Evolutionary conservation across 2,329 filamentous ascomycete species (phyloP).

Genomic region (Trichoderma sp.): DNA sequence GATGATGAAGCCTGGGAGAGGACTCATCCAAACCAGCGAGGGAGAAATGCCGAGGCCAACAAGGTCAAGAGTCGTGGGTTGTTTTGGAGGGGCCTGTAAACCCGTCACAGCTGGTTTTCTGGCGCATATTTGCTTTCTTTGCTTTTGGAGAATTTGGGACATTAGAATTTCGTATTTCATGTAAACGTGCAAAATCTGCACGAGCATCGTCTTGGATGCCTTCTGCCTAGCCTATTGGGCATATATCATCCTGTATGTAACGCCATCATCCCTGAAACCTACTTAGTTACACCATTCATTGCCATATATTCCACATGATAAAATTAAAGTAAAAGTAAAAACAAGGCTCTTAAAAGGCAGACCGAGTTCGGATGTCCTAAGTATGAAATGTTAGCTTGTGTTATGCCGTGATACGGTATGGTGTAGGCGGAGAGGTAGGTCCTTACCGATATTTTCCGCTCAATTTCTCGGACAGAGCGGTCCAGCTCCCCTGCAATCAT

Average conservation of each 20-base stretch:
- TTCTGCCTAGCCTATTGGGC: constrained; percentile 27
- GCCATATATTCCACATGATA: constrained; percentile 28
- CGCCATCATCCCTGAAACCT: constrained; percentile 30
- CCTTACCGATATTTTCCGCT: constrained; percentile 82
- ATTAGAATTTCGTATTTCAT: constrained; percentile 33
- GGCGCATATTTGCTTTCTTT: neutral
- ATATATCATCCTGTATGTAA: constrained; percentile 31
- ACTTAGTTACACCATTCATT: constrained; percentile 28
- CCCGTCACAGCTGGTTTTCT: neutral
- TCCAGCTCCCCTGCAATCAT: constrained; percentile 94
- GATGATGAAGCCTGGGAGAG: constrained; percentile 76
- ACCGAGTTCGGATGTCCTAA: constrained; percentile 58
- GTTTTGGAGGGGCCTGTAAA: constrained; percentile 35
- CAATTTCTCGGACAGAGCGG: constrained; percentile 86
- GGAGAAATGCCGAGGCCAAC: constrained; percentile 26
- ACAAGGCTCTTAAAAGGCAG: constrained; percentile 49
- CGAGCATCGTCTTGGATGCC: constrained; percentile 28
- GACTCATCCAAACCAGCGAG: constrained; percentile 52
- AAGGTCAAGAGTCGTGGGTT: constrained; percentile 34
- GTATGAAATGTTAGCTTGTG: neutral
- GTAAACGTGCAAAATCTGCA: constrained; percentile 21
- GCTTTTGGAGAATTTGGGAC: constrained; percentile 21
- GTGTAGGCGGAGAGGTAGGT: neutral
- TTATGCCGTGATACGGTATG: neutral
- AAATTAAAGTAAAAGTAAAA: constrained; percentile 3